Conservation (phyloP, 2,329 filamentous ascomycete genomes). For the Alternaria triticina region DNA sequence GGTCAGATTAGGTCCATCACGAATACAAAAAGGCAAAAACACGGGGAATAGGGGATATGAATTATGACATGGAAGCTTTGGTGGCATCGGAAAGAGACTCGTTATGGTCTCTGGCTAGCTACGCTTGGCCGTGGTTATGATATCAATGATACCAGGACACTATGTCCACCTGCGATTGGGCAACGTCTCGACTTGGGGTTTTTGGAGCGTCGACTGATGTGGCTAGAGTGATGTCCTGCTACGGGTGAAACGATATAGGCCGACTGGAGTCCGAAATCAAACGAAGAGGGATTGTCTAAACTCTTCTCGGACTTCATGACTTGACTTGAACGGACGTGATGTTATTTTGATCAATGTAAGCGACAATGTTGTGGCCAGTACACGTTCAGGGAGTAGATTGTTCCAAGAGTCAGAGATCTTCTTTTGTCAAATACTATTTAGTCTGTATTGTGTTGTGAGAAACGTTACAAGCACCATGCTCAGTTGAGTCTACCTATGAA, state of each 20-base stretch:
- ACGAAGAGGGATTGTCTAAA: background rate
- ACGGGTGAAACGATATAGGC: background rate
- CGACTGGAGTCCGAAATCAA: background rate
- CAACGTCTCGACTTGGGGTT: background rate
- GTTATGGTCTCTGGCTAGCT: slow-evolving; percentile 6
- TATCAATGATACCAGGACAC: slow-evolving; percentile 21
- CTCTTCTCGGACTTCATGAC: background rate
- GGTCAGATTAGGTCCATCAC: background rate
- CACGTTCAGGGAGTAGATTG: background rate
- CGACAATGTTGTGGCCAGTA: background rate
- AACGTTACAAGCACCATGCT: too few species aligned
- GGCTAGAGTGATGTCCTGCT: background rate
- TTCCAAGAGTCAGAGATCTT: background rate
- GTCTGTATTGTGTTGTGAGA: background rate
- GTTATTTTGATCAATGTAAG: background rate
- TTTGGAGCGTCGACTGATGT: background rate
- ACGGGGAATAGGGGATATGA: background rate
- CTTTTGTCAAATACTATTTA: background rate
- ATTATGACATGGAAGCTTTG: slow-evolving; percentile 8
- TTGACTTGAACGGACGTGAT: background rate
- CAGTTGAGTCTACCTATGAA: background rate
- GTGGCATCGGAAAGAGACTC: background rate
- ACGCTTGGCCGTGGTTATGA: slow-evolving; percentile 11
- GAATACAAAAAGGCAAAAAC: background rate
- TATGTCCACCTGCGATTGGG: slow-evolving; percentile 14